These are phyloP conservation scores for Coemansia sp. DNA, from an alignment of 192 early-diverging fungal species.

Conservation along the genomic window DNA sequence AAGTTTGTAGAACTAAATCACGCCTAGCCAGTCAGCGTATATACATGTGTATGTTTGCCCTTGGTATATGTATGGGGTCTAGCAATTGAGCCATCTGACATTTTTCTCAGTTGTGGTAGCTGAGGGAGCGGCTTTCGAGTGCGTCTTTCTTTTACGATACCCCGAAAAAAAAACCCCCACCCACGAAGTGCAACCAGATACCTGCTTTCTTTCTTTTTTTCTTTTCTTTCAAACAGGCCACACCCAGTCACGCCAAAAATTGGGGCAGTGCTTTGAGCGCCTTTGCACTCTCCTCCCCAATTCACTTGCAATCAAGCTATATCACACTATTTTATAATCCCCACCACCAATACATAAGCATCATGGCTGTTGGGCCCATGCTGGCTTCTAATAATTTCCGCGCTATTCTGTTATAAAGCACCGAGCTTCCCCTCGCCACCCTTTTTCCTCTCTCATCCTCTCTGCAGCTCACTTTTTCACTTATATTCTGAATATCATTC, in stretches of 20 bases:
- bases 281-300: neutral
- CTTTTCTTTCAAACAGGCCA: neutral
- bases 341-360: neutral
- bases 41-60: neutral
- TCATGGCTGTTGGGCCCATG: neutral
- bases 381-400: neutral
- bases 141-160: neutral
- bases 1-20: neutral
- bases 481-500: neutral
- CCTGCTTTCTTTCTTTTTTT: neutral
- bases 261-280: neutral
- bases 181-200: neutral
- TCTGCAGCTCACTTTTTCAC: neutral
- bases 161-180: neutral
- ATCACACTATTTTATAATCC: no score
- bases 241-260: neutral
- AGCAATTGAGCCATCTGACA: neutral
- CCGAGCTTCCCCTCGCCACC: neutral
- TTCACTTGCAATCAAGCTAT: neutral
- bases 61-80: neutral
- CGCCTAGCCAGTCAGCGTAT: neutral
- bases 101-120: neutral
- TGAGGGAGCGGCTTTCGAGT: neutral
- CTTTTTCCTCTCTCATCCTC: neutral
- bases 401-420: neutral